Evolutionary conservation across 1,139 yeast genomes (phyloP).

Genomic region (Yamadazyma epiphylla): DNA sequence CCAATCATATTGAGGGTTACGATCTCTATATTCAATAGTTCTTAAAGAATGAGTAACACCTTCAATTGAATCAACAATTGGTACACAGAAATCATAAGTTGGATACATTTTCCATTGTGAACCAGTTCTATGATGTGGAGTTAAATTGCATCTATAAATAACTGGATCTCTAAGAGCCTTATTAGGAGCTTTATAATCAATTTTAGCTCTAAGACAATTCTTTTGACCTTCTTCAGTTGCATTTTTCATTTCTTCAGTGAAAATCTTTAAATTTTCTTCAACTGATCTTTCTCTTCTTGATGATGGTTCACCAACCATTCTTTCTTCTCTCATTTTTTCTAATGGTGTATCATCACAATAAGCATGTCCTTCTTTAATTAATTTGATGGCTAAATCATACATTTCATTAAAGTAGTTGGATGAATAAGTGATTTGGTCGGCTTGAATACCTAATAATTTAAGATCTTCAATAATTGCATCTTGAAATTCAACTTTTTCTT

Average conservation of each 20-base stretch:
- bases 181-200: conserved; percentile 83
- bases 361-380: conserved; percentile 93
- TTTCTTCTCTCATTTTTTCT: conserved; percentile 95
- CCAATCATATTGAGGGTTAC: conserved; percentile 98
- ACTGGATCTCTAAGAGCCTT: conserved; percentile 97
- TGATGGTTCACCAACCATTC: conserved; percentile 90
- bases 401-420: conserved; percentile 88
- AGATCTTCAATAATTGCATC: conserved; percentile 90
- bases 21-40: conserved; percentile 96
- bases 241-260: conserved; percentile 85
- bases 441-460: conserved; percentile 82
- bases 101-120: conserved; percentile 91
- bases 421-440: conserved; percentile 81
- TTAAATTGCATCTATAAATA: conserved; percentile 90
- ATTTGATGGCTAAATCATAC: conserved; percentile 77
- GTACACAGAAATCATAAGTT: conserved; percentile 97
- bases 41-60: conserved; percentile 97
- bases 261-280: conserved; percentile 82
- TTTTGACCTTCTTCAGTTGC: conserved; percentile 89
- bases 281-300: conserved; percentile 86
- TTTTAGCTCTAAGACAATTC: conserved; percentile 93
- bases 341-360: conserved; percentile 94
- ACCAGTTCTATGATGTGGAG: conserved; percentile 97
- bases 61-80: conserved; percentile 89
- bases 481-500: conserved; percentile 90